Evolutionary conservation across 2,329 filamentous ascomycete species (phyloP).

Genomic region (Alternaria sp.): DNA sequence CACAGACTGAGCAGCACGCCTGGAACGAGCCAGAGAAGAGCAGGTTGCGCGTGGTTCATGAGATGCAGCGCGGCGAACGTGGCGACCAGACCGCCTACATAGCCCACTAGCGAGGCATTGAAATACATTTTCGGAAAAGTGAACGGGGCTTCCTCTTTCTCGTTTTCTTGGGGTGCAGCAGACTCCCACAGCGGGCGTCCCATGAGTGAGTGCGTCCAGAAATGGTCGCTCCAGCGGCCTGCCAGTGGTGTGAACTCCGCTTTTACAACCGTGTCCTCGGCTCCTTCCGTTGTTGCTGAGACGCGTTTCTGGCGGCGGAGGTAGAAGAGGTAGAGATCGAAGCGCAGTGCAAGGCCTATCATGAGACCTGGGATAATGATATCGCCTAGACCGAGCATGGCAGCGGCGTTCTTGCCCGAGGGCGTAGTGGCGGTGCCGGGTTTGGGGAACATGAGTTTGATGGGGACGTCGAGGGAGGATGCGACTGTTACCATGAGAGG

Average conservation of each 20-base stretch:
- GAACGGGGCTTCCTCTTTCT: conserved; percentile 36
- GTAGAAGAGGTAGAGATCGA: conserved; percentile 88
- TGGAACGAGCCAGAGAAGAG: conserved; percentile 89
- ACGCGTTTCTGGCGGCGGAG: conserved; percentile 63
- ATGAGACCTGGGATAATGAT: conserved; percentile 92
- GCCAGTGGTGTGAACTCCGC: conserved; percentile 58
- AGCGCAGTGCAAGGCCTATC: conserved; percentile 85
- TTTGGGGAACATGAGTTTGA: conserved; percentile 86
- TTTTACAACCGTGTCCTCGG: conserved; percentile 39
- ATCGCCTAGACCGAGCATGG: conserved; percentile 93
- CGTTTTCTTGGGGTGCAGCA: conserved; percentile 1
- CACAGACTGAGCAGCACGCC: conserved; percentile 78
- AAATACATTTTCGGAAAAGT: conserved; percentile 87
- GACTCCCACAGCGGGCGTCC: conserved; percentile 33
- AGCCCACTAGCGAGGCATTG: conserved; percentile 75
- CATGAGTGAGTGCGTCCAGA: conserved; percentile 68
- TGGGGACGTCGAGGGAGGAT: conserved; percentile 86
- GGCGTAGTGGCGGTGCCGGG: conserved; percentile 51
- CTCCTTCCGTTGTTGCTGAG: conserved; percentile 13
- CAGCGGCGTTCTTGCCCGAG: conserved; percentile 53
- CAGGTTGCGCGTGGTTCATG: conserved; percentile 84
- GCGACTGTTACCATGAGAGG: conserved; percentile 89
- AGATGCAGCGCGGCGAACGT: conserved; percentile 80
- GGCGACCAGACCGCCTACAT: conserved; percentile 75
- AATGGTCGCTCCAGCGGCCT: conserved; percentile 80